Evolutionary conservation across 139 green algal genomes (phyloP), one percentile per base, ranked within the genome.

Genomic region (Chloropicon primus): DNA sequence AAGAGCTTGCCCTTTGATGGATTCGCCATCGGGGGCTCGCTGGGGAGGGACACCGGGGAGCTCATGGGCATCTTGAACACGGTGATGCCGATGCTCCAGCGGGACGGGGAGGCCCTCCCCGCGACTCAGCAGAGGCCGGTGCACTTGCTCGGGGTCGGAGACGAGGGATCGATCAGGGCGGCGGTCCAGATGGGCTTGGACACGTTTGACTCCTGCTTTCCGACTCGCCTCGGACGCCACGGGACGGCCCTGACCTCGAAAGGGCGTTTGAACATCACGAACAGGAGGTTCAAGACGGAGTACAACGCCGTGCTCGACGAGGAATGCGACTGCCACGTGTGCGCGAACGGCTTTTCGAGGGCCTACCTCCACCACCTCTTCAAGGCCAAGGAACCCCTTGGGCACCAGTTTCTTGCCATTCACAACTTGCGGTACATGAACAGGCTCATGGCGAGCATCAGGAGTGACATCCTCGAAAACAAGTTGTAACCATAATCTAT

Each of bases 341-440:
- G 77, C 54, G 71, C 23, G 0, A 73, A 74, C 3, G 74, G 74
- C 2, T 28, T 53, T 26, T 2, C 21, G 54, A 26, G 85, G 26
- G 78, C 78, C n/a, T 90, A 90, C 77, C 54, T 90, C 27, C 80
- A 88, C 76, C 86, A 90, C 74, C 76, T 90, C 21, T 74, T 84
- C 10, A 87, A 85, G 28, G 86, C 86, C 17, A 86, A 85, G 0
- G 86, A 90, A 80, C 86, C 86, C 1, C 26, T 88, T 29, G 78
- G 73, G 0, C 53, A 53, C 54, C 78, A 53, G 2, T 76, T 90
- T n/a, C 74, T 84, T 1, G 82, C 76, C 21, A 71, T 85, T 2
- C 86, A 90, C 80, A 90, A 90, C 76, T 28, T 90, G 17, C 79
- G 85, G n/a, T 86, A 77, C 76, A 90, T 90, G 86, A 62, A 73